Evolutionary conservation across 345 rosid genomes (phyloP).

Genomic region (Gossypium mustelinum): DNA sequence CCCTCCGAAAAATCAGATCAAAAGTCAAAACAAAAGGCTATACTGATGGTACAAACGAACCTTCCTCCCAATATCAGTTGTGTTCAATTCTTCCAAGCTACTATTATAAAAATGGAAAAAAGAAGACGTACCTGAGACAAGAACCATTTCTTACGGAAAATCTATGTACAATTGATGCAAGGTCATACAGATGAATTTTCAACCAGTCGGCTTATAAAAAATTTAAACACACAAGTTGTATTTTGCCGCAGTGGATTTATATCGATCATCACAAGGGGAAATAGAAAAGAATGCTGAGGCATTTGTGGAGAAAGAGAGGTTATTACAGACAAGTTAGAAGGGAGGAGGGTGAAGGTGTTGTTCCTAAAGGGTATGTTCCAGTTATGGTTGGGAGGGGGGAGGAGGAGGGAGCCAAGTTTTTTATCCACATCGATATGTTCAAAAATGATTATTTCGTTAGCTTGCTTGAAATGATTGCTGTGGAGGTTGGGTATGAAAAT

Average conservation of each 20-base stretch:
- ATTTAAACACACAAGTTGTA: background rate
- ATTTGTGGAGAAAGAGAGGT: background rate
- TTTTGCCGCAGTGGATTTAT: background rate
- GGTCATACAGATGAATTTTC: background rate
- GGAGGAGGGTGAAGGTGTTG: background rate
- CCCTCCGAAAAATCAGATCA: background rate
- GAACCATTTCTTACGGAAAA: background rate
- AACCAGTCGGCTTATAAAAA: background rate
- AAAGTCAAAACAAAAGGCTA: background rate
- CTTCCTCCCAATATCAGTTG: background rate
- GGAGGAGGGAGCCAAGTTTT: background rate
- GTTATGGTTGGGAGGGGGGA: background rate
- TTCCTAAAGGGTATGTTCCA: slow-evolving; percentile 12
- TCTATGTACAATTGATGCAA: background rate
- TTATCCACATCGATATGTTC: slow-evolving; percentile 6
- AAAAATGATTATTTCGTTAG: slow-evolving; percentile 3
- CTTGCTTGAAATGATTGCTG: background rate
- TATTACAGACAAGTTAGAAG: background rate
- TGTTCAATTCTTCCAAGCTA: background rate
- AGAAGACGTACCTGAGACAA: too few species aligned
- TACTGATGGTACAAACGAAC: background rate
- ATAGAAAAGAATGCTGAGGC: background rate
- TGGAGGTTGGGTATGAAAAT: background rate
- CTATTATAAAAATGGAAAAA: background rate
- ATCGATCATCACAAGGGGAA: background rate